These are phyloP conservation scores for Vigna reflexopilosa DNA, from an alignment of 306 rosid species.

Conservation along the genomic window DNA sequence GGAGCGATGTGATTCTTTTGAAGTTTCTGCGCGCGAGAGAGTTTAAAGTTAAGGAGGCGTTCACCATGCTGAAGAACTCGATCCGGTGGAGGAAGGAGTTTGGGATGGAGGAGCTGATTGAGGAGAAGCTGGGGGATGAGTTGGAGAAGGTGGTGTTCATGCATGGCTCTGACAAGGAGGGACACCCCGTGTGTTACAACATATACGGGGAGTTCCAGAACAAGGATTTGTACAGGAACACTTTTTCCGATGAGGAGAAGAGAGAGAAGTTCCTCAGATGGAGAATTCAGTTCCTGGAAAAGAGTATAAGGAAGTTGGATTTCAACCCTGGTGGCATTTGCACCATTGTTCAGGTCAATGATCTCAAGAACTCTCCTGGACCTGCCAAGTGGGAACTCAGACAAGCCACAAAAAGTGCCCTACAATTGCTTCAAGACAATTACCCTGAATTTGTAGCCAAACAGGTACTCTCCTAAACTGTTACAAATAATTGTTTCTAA, in stretches of 20 bases:
- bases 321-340: constrained; percentile 65
- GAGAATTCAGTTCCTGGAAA: constrained; percentile 77
- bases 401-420: constrained; percentile 76
- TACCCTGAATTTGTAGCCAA: constrained; percentile 87
- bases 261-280: constrained; percentile 64
- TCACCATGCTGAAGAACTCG: constrained; percentile 80
- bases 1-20: constrained; percentile 78
- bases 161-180: constrained; percentile 73
- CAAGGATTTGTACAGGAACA: constrained; percentile 69
- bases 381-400: constrained; percentile 78
- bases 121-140: constrained; percentile 59
- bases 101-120: constrained; percentile 65
- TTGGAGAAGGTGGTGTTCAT: constrained; percentile 65
- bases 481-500: not conserved
- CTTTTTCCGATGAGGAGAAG: constrained; percentile 71
- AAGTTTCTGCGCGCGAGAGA: constrained; percentile 91
- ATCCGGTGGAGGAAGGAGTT: constrained; percentile 84
- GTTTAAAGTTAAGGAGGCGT: constrained; percentile 82
- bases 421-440: constrained; percentile 74
- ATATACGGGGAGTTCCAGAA: constrained; percentile 68
- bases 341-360: constrained; percentile 79
- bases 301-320: constrained; percentile 73
- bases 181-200: constrained; percentile 84
- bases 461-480: constrained; percentile 53
- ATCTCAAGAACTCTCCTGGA: constrained; percentile 77